Conservation (phyloP, 1,284 basidiomycete species). For the Volvariella volvacea region DNA sequence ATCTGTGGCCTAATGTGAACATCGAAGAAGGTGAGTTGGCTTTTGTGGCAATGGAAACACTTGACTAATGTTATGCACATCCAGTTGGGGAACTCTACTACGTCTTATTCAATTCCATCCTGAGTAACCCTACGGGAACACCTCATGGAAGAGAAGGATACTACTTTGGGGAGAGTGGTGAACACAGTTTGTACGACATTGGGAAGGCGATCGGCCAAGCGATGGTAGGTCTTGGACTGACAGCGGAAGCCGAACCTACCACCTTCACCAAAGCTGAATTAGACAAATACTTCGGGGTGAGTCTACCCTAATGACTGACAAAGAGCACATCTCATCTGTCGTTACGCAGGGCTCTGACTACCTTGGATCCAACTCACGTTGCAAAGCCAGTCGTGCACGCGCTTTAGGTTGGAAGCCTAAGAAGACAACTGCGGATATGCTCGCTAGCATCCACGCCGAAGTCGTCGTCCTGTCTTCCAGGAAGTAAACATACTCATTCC, state of each 20-base stretch:
- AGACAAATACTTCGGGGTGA: slow-evolving; percentile 27
- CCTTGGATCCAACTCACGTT: slow-evolving; percentile 49
- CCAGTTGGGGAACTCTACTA: slow-evolving; percentile 35
- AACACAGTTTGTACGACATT: slow-evolving; percentile 29
- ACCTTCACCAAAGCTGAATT: slow-evolving; percentile 30
- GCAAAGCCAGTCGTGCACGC: slow-evolving; percentile 40
- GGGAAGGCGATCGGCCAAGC: slow-evolving; percentile 19
- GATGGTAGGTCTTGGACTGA: slow-evolving; percentile 20
- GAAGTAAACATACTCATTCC: not conserved
- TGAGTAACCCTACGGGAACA: slow-evolving; percentile 19
- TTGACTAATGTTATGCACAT: not conserved
- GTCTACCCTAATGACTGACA: slow-evolving; percentile 3
- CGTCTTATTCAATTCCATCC: slow-evolving; percentile 32
- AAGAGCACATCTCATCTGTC: not conserved
- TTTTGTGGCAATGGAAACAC: not conserved
- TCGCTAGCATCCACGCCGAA: slow-evolving; percentile 38
- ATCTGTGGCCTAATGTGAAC: slow-evolving; percentile 40
- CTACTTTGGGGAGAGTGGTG: slow-evolving; percentile 44
- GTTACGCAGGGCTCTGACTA: slow-evolving; percentile 25
- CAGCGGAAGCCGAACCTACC: slow-evolving; percentile 24
- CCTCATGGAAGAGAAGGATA: slow-evolving; percentile 42
- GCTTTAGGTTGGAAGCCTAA: slow-evolving; percentile 52
- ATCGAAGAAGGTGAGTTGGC: slow-evolving; percentile 33
- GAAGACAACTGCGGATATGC: slow-evolving; percentile 37
- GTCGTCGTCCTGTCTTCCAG: slow-evolving; percentile 20